These are phyloP conservation scores for Dacryopinax primogenitus DNA, from an alignment of 768 basidiomycete species.

Conservation along the genomic window DNA sequence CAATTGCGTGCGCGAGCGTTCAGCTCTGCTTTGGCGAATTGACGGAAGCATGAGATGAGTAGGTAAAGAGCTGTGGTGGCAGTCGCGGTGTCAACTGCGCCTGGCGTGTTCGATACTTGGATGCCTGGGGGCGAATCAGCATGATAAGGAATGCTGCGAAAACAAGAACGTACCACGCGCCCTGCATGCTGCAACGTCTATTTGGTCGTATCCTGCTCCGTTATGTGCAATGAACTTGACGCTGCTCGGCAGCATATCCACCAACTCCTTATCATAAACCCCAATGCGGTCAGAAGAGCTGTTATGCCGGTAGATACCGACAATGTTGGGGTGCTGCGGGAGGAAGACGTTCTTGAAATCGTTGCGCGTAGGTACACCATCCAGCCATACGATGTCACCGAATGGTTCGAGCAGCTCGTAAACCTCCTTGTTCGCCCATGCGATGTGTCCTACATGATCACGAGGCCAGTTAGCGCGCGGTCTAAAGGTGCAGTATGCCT, in stretches of 20 bases:
- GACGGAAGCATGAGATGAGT: slow-evolving; percentile 61
- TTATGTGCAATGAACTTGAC: slow-evolving; percentile 86
- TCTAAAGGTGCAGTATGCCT: slow-evolving; percentile 9
- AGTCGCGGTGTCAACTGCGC: slow-evolving; percentile 81
- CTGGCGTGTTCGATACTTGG: slow-evolving; percentile 74
- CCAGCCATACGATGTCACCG: slow-evolving; percentile 52
- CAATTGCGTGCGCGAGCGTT: slow-evolving; percentile 38
- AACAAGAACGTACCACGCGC: slow-evolving; percentile 39
- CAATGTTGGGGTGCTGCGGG: slow-evolving; percentile 58
- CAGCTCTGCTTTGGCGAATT: slow-evolving; percentile 53
- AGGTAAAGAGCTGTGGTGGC: slow-evolving; percentile 81
- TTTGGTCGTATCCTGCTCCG: slow-evolving; percentile 84
- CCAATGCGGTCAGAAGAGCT: slow-evolving; percentile 52
- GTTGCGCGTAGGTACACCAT: slow-evolving; percentile 48
- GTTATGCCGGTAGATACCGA: slow-evolving; percentile 72
- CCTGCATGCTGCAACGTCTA: slow-evolving; percentile 64
- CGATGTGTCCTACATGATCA: slow-evolving; percentile 41
- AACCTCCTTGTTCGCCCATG: slow-evolving; percentile 71
- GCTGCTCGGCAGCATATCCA: slow-evolving; percentile 48
- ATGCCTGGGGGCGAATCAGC: slow-evolving; percentile 39
- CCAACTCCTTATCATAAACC: slow-evolving; percentile 65
- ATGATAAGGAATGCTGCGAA: neutral
- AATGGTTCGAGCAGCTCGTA: slow-evolving; percentile 49
- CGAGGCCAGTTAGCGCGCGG: neutral
- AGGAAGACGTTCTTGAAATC: slow-evolving; percentile 56